Base-by-base conservation (phyloP, 768 basidiomycete species). In the Mycena capillaripes region DNA sequence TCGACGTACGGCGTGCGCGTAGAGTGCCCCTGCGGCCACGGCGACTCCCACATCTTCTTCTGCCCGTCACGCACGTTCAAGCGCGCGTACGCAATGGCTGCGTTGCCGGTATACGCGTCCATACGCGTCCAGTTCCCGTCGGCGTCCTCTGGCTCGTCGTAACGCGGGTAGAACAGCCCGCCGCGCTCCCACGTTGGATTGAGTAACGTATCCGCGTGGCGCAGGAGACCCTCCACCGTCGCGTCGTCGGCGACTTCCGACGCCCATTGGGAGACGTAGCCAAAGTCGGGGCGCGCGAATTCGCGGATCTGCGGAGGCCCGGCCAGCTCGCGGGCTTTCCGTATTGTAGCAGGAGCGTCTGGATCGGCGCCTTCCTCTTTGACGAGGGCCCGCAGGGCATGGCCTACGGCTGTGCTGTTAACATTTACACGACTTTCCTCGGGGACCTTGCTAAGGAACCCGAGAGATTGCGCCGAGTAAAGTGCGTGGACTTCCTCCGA, bases 41-140 rank as follows among this genome's bases (percentile, higher is more conserved):
- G 71, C 61, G 46, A 34, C 12, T 40, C 66, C 66, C 66, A 72
- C 71, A 72, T 72, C 60, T 11, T 64, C 59, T 50, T 53, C 66
- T 72, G 71, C 40, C 71, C 71, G 30, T 72, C 60, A 46, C n/a
- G 60, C 50, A 72, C 71, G 29, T 72, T 72, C n/a, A 72, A 61
- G 19, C 66, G 59, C 55, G 60, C 71, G 48, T 72, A 72, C 42
- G 36, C 66, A 44, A 72, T 68, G 1, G 66, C 71, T 14, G 53
- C 66, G 53, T 72, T 72, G 21, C 71, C 71, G 21, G 60, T 72
- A 34, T 38, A 72, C 30, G 66, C 27, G 17, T 72, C 60, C 66
- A 72, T 32, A 29, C 34, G 59, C 32, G 61, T 68, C 66, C 66
- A 72, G 36, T 68, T 72, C 19, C 66, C 66, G 9, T 32, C 58